Evolutionary conservation across 83 land plant genomes (phyloP), one percentile per base, ranked within the genome.

Genomic region (Thuja plicata): DNA sequence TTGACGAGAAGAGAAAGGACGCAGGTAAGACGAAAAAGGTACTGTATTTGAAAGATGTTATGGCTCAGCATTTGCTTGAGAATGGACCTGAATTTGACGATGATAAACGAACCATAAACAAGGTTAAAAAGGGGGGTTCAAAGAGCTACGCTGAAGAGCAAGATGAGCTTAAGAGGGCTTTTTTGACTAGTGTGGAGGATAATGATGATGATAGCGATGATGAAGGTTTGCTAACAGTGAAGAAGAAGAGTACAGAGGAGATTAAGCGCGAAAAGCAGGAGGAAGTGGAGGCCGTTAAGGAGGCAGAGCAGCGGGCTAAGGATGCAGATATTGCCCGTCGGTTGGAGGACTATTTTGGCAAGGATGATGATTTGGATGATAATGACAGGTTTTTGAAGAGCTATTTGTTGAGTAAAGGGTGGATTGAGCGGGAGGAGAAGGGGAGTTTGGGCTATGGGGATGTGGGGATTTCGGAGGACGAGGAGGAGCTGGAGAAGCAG

Each of bases 21-120:
- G 87, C 79, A 86, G 88, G 32, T 2, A 85, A 89, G 54, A 89
- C 89, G 55, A 91, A 90, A 85, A 96, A 91, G 89, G 91, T 93
- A 2, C 19, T 94, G 94, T 97, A 94, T 92, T 89, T 98, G 93
- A 98, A 98, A 85, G 99, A 98, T 91, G 98, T 94, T 13, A 79
- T 88, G 76, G 98, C 98, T 27, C 85, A 91, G 90, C 95, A 92
- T 30, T 86, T 96, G 88, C 89, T 98, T 5, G 98, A 97, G 85
- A 92, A 94, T 27, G 99, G 96, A 40, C 92, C 96, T 1, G 97
- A 96, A 19, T 92, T 91, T 45, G 91, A 89, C 2, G 95, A 90
- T 32, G 92, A 87, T 21, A 92, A 89, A 1, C 6, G 3, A 76
- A 35, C 35, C 5, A 16, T 3, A 32, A 46, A 7, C 38, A 88